These are phyloP conservation scores for Hymenotorrendiella dingleyae DNA, from an alignment of 2,329 filamentous ascomycete genomes.

Conservation along the genomic window DNA sequence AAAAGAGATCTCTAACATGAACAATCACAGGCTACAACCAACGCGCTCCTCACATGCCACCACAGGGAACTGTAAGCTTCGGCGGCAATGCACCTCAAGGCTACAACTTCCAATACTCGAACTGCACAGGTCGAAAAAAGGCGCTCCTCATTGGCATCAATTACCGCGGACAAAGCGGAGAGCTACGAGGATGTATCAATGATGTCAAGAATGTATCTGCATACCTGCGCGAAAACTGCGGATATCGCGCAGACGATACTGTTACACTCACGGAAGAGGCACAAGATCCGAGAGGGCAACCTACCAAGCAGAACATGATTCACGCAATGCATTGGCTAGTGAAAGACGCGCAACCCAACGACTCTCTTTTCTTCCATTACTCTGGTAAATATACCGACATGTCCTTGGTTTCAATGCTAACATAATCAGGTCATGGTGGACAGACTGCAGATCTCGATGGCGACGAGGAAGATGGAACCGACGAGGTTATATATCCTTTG, in stretches of 20 bases:
- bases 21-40: too few species aligned
- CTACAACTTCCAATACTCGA: slow-evolving; percentile 86
- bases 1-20: slow-evolving; percentile 50
- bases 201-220: slow-evolving; percentile 97
- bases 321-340: slow-evolving; percentile 98
- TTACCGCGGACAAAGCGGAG: slow-evolving; percentile 86
- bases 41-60: slow-evolving; percentile 56
- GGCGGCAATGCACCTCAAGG: slow-evolving; percentile 71
- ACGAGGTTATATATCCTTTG: slow-evolving; percentile 78
- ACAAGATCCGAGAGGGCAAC: slow-evolving; percentile 93
- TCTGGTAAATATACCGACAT: slow-evolving; percentile 54
- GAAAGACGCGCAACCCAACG: slow-evolving; percentile 84
- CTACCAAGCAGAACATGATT: slow-evolving; percentile 89
- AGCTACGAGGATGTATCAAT: slow-evolving; percentile 90
- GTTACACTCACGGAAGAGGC: slow-evolving; percentile 96
- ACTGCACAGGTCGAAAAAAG: slow-evolving; percentile 81
- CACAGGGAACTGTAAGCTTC: slow-evolving; percentile 63
- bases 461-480: slow-evolving; percentile 74
- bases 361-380: slow-evolving; percentile 96
- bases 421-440: slow-evolving; percentile 59
- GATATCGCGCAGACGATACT: slow-evolving; percentile 93
- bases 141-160: slow-evolving; percentile 91
- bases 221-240: slow-evolving; percentile 81
- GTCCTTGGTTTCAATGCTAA: slow-evolving; percentile 12
- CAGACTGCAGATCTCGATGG: slow-evolving; percentile 73